These are phyloP conservation scores for Nothophytophthora sp. DNA, from an alignment of 352 stramenopile genomes.

Conservation along the genomic window DNA sequence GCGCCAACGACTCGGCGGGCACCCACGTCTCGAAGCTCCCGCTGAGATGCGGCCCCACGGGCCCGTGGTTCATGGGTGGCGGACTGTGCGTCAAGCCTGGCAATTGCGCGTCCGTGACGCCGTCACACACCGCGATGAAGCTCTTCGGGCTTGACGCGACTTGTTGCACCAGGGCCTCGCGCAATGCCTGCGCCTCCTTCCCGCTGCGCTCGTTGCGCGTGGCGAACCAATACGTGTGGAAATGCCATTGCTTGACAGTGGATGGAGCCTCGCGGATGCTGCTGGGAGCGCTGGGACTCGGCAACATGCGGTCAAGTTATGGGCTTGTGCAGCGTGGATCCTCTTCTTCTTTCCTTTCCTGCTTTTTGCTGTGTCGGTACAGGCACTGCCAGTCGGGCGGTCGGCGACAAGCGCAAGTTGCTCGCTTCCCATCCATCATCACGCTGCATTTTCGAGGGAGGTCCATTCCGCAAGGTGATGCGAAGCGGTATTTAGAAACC, in stretches of 20 bases:
- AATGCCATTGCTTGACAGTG: conserved; percentile 71
- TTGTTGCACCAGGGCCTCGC: conserved; percentile 43
- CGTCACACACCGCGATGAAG: conserved; percentile 67
- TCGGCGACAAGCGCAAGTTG: too few species aligned
- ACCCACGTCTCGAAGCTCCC: conserved; percentile 76
- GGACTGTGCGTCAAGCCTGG: conserved; percentile 26
- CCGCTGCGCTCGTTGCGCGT: conserved; percentile 40
- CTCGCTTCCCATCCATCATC: too few species aligned
- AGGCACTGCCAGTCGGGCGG: too few species aligned
- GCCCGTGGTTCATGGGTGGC: conserved; percentile 53
- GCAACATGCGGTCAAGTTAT: too few species aligned
- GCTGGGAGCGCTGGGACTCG: conserved; percentile 13
- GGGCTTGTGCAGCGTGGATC: too few species aligned
- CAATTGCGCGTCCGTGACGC: conserved; percentile 36
- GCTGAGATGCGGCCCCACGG: conserved; percentile 61
- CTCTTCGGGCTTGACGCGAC: conserved; percentile 35
- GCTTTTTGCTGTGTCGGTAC: too few species aligned
- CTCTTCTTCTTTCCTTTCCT: too few species aligned
- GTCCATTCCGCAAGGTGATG: too few species aligned
- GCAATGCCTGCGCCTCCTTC: conserved; percentile 44
- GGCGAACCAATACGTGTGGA: conserved; percentile 72
- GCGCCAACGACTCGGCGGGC: conserved; percentile 57
- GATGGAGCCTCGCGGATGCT: conserved; percentile 3
- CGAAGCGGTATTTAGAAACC: too few species aligned
- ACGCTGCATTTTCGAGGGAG: too few species aligned